phyloP scores from a whole-genome alignment of 169 alveolate species.

The Plasmodium vivax region DNA sequence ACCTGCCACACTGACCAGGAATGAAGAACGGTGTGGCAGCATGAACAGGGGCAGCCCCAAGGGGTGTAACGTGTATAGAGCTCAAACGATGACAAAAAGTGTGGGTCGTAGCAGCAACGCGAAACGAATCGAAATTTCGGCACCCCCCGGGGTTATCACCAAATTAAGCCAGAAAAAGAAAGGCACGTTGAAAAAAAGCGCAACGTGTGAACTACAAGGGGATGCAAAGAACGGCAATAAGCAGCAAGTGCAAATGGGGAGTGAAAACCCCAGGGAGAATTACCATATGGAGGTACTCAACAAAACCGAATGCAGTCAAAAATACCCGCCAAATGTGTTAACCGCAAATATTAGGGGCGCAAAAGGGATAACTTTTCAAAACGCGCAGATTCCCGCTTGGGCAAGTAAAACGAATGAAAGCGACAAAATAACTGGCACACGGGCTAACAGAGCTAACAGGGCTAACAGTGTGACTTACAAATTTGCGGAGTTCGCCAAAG shows the following conservation, averaged over 20 bases:
- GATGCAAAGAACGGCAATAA: neutral
- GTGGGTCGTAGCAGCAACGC: neutral
- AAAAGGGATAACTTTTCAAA: neutral
- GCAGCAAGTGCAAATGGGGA: neutral
- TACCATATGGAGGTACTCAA: neutral
- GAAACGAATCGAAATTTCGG: neutral
- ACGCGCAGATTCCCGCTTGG: neutral
- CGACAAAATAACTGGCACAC: neutral
- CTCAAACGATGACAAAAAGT: slow-evolving; percentile 26
- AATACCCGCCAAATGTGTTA: neutral
- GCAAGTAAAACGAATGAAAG: neutral
- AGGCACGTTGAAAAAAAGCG: neutral
- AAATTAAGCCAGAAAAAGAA: neutral
- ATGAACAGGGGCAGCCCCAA: neutral
- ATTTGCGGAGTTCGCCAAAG: neutral
- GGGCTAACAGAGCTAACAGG: neutral
- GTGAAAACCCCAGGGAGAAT: neutral
- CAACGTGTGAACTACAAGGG: neutral
- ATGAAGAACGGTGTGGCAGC: neutral
- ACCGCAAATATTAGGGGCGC: neutral
- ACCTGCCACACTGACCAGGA: neutral
- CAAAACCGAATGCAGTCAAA: neutral
- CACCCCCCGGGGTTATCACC: neutral
- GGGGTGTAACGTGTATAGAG: neutral
- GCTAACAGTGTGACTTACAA: slow-evolving; percentile 4